Evolutionary conservation across 768 basidiomycete species (phyloP), one percentile per base, ranked within the genome.

Genomic region (Asterophora lycoperdoides): DNA sequence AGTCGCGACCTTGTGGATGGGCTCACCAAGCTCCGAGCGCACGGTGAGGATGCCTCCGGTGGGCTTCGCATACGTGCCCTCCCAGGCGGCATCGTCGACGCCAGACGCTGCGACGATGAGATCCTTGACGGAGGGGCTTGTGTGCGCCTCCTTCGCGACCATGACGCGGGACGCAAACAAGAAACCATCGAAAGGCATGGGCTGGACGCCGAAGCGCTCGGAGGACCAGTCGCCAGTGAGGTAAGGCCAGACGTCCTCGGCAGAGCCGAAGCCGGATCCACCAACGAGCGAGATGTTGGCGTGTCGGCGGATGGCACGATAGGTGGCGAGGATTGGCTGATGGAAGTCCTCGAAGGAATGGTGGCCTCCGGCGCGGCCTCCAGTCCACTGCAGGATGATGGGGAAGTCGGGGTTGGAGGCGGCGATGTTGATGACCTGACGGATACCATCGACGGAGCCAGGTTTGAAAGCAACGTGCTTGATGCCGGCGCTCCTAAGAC

Each of bases 271-370:
- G 38, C 96, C 95, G 38, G 93, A 95, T 8, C 96, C 96, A 44
- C 81, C 94, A 29, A 98, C 84, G 48, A 98, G 85, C 38, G 80
- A 77, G 56, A 98, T 86, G 69, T 99, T 99, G 41, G 78, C 59
- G 53, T 93, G 87, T 56, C 88, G 84, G 51, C 96, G 88, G 62
- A 99, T 97, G 13, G 86, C 71, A 32, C 83, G 78, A 66, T 99
- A 99, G 0, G 94, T 97, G 33, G 85, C 71, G 42, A 98, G 74
- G 58, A 97, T 81, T 1, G 96, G 95, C 66, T 94, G 93, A 61
- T 97, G 95, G 81, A 98, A 94, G 65, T 99, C 96, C 66, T 99
- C 96, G 67, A 84, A 98, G 2, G 91, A 94, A 71, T 98, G 96
- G 60, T 99, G 96, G 42, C 96, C 96, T 53, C 96, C 96, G 15